These are phyloP conservation scores for Austroboletus festivus DNA, from an alignment of 768 basidiomycete genomes.

Conservation along the genomic window DNA sequence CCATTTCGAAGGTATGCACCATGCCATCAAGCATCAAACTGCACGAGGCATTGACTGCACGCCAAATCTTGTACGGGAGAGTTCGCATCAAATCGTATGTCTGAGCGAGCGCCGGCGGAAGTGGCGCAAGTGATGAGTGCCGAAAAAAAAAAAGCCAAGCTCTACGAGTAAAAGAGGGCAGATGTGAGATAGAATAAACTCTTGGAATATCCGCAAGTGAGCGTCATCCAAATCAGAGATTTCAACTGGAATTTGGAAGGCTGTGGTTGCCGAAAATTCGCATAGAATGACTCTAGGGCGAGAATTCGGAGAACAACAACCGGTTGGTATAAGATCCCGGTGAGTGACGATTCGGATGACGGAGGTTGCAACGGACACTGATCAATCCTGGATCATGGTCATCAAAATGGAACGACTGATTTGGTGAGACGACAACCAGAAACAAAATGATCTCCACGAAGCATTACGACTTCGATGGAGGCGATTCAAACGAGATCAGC, in stretches of 20 bases:
- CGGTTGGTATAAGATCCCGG: neutral
- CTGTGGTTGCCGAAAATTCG: constrained; percentile 3
- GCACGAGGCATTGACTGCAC: constrained; percentile 22
- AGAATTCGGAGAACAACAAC: constrained; percentile 3
- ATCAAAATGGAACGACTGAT: constrained; percentile 2
- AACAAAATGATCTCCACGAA: neutral
- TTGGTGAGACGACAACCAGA: neutral
- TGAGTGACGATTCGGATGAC: constrained; percentile 2
- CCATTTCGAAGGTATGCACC: constrained; percentile 17
- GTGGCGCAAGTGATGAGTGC: neutral
- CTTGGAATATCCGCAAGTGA: neutral
- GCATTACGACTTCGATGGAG: neutral
- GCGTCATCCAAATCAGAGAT: constrained; percentile 5
- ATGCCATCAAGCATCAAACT: constrained; percentile 14
- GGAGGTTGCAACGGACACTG: constrained; percentile 4
- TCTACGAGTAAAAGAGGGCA: neutral
- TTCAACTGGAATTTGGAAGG: neutral
- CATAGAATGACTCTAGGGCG: constrained; percentile 4
- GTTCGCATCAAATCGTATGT: constrained; percentile 1
- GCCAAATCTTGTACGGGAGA: constrained; percentile 2
- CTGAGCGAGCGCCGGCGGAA: neutral
- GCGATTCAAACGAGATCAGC: constrained; percentile 6
- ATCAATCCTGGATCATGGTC: neutral
- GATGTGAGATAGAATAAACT: no score
- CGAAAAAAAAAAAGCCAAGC: neutral